Evolutionary conservation across 2,329 filamentous ascomycete species (phyloP).

Genomic region (Plectosphaerella cucumerina): DNA sequence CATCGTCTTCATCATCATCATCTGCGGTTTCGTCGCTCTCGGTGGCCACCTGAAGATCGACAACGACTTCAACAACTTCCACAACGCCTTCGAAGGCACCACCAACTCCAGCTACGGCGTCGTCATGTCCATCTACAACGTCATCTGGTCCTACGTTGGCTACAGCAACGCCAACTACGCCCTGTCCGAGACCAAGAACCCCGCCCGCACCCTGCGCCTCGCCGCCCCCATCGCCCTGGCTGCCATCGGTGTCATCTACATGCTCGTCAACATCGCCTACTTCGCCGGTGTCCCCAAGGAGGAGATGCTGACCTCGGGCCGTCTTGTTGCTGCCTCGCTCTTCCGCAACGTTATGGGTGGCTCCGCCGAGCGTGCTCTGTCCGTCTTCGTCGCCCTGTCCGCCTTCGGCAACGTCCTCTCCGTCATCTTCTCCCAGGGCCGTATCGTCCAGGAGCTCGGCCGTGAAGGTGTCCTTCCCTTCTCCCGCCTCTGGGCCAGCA

Average conservation of each 20-base stretch:
- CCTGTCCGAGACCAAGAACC: slow-evolving; percentile 61
- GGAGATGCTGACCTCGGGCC: slow-evolving; percentile 46
- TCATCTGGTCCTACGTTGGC: slow-evolving; percentile 67
- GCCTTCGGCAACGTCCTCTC: slow-evolving; percentile 64
- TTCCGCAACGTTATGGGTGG: slow-evolving; percentile 53
- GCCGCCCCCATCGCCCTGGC: slow-evolving; percentile 59
- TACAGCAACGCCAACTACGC: slow-evolving; percentile 67
- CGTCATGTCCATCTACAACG: slow-evolving; percentile 67
- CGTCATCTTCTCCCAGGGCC: slow-evolving; percentile 65
- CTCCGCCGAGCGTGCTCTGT: slow-evolving; percentile 53
- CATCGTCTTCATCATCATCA: slow-evolving; percentile 61
- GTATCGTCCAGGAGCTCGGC: slow-evolving; percentile 62
- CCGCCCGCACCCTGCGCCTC: slow-evolving; percentile 59
- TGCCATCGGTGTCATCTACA: slow-evolving; percentile 57
- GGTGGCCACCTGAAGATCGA: slow-evolving; percentile 56
- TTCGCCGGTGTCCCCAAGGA: slow-evolving; percentile 54
- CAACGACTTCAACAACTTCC: slow-evolving; percentile 57
- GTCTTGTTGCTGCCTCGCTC: slow-evolving; percentile 49
- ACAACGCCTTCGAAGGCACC: slow-evolving; percentile 60
- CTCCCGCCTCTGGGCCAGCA: slow-evolving; percentile 59
- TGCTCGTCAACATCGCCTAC: slow-evolving; percentile 64
- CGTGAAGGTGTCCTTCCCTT: slow-evolving; percentile 64
- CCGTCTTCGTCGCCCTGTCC: slow-evolving; percentile 63
- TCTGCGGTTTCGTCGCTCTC: slow-evolving; percentile 58
- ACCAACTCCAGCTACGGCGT: slow-evolving; percentile 62